phyloP scores from a whole-genome alignment of 306 rosid genomes.

The Psophocarpus tetragonolobus region DNA sequence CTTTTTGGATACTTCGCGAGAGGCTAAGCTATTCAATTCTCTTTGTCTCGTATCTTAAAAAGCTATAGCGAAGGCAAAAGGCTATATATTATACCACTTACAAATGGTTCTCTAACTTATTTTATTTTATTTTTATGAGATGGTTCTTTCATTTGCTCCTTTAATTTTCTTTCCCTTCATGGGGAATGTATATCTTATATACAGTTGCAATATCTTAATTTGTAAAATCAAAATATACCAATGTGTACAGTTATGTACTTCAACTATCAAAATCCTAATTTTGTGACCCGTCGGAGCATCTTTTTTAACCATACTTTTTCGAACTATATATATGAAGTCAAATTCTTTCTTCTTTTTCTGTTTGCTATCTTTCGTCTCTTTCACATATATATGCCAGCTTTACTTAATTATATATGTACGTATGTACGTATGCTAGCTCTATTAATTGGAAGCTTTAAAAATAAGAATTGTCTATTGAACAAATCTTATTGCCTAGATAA shows the following conservation, averaged over 20 bases:
- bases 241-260: slow-evolving; percentile 45
- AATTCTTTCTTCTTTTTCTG: slow-evolving; percentile 37
- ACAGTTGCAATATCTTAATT: neutral
- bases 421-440: too few relatives aligned
- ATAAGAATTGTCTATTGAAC: too few relatives aligned
- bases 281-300: slow-evolving; percentile 53
- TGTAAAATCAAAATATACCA: slow-evolving; percentile 29
- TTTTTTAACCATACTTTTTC: slow-evolving; percentile 13
- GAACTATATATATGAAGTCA: slow-evolving; percentile 41
- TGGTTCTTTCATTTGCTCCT: neutral
- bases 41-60: slow-evolving; percentile 43
- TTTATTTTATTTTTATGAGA: neutral
- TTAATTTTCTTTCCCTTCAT: neutral
- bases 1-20: slow-evolving; percentile 24
- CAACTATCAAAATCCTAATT: slow-evolving; percentile 5
- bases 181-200: neutral
- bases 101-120: too few relatives aligned
- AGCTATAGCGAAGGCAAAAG: slow-evolving; percentile 27
- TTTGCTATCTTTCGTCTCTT: neutral
- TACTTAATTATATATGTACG: neutral
- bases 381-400: neutral
- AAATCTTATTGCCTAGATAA: too few relatives aligned
- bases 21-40: slow-evolving; percentile 36
- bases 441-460: too few relatives aligned
- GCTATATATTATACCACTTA: slow-evolving; percentile 13